Base-by-base conservation (phyloP, 345 rosid species). In the Pugionium dolabratum region DNA sequence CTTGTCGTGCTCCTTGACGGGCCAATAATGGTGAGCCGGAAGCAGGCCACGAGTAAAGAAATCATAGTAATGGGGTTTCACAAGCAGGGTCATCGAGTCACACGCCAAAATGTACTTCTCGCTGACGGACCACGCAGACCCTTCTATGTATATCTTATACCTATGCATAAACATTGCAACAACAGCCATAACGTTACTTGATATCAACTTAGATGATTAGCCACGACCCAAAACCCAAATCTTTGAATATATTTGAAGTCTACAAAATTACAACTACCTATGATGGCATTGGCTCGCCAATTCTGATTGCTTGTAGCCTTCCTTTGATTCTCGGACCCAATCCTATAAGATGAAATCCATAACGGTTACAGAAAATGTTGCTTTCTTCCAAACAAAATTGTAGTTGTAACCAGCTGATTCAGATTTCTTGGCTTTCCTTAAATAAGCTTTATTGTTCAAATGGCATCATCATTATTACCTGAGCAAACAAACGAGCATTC, bases 61-160 rank as follows among this genome's bases (percentile, higher is more conserved):
- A 62, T 87, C 97, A 41, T 78, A 83, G 57, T 82, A 87, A 31
- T 54, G 84, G 2, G 95, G 95, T 54, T 68, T 80, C 25, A 87
- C 95, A 0, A 84, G 31, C 4, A 90, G 74, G 7, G 95, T 74
- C 9, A 83, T 75, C 5, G 97, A 90, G 72, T 90, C 86, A 54
- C 97, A 90, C 4, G 97, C 88, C 50, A 90, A 78, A 56, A 87
- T 90, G 77, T 90, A 90, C 71, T 90, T 90, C 66, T 90, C 87
- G 32, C 95, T 87, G 4, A 90, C 95, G 0, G 97, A 90, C 97
- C 95, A 90, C 0, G 90, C 95, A 1, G 86, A 80, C 9, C 97
- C 95, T 79, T 90, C 97, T 6, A 90, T 81, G 45, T 87, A 87
- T 55, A 90, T 90, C 81, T 90, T 90, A 43, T 82, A 90, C 73